Percentiles rank a stretch among this genome's conserved stretches.
Conservation (phyloP, 2,329 filamentous ascomycete species). For the Pestalotiopsis sp. region DNA sequence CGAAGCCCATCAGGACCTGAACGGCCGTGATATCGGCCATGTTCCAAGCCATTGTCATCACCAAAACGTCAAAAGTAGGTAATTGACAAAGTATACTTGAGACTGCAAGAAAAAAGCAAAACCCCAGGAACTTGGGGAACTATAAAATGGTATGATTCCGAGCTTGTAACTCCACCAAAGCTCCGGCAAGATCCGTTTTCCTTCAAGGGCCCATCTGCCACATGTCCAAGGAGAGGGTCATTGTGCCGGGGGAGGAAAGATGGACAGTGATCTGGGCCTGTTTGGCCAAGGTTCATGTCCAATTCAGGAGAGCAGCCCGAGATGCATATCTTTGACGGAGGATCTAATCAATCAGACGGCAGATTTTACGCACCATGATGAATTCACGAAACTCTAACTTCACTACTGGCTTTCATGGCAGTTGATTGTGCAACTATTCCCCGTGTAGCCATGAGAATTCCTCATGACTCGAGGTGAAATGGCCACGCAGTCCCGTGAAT, state of each 20-base stretch:
- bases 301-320: neutral
- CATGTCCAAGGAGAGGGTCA: neutral
- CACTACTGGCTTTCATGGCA: neutral
- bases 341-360: neutral
- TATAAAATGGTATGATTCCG: neutral
- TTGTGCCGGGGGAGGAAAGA: neutral
- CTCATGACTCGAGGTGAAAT: neutral
- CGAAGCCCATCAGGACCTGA: slow-evolving; percentile 12
- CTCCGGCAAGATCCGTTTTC: neutral
- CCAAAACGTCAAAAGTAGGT: neutral
- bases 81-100: neutral
- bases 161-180: neutral
- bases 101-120: neutral
- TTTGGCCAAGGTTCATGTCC: neutral
- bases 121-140: neutral
- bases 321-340: neutral
- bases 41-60: neutral
- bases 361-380: too few relatives aligned
- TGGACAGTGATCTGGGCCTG: neutral
- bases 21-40: neutral
- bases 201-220: neutral
- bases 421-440: neutral
- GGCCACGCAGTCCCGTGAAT: too few relatives aligned
- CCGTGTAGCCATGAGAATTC: neutral
- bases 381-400: too few relatives aligned